Evolutionary conservation across 2,329 filamentous ascomycete genomes (phyloP), one percentile per base, ranked within the genome.

Genomic region (Cytospora piceicola): DNA sequence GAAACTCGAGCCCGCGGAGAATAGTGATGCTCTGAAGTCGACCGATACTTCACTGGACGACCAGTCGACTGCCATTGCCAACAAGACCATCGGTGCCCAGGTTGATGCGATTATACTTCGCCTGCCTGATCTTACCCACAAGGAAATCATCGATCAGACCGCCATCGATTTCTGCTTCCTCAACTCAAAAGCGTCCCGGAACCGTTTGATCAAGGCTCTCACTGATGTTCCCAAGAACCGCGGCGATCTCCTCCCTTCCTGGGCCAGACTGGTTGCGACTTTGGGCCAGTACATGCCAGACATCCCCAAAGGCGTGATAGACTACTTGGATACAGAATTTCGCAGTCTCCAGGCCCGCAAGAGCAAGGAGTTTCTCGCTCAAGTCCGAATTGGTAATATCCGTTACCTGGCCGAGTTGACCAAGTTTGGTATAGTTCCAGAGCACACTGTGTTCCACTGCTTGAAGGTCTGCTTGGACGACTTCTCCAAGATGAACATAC

Each of bases 361-460:
- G 76, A 94, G 96, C 67, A 99, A 99, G 75, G 96, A 99, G 72
- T 97, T 99, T 69, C 83, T 98, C 0, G 94, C 94, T 0, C 94
- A 97, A 77, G 93, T 97, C 58, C 90, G 95, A 53, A 89, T 96
- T 71, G 90, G 91, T 77, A 98, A 98, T 74, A 94, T 98, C 69
- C 92, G 96, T n/a, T 99, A 99, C 75, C 87, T 99, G 59, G 94
- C 95, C 9, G 95, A 99, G 78, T 80, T 99, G 74, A 99, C 95
- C 66, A 99, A 99, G 75, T 99, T 99, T 74, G 94, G 95, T 36
- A 93, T 97, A 36, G 95, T 99, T 11, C 95, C 96, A 0, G 95
- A 99, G 77, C 95, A 99, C 77, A 94, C 99, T 69, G 96, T 99
- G 62, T 99, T 99, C 75, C 95, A 99, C 75, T 99, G 95, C 75